Conservation (phyloP, 257 asterid genomes). For the Scutellaria minor region DNA sequence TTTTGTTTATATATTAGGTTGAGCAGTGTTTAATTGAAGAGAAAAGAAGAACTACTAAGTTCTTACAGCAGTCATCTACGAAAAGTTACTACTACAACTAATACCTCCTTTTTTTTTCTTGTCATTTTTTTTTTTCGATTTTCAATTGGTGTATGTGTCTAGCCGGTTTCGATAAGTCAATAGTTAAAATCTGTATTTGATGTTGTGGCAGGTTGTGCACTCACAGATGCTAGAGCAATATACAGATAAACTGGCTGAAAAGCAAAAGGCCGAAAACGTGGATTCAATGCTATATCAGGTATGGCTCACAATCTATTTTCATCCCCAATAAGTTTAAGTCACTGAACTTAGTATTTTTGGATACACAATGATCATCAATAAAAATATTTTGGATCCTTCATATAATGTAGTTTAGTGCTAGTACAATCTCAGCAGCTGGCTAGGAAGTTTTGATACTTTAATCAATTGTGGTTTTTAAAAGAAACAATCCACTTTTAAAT, state of each 20-base stretch:
- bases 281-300: not conserved
- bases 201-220: not conserved
- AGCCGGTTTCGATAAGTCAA: too few species aligned
- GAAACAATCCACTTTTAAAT: not conserved
- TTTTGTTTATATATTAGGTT: not conserved
- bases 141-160: too few species aligned
- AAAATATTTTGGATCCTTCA: not conserved
- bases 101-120: not conserved
- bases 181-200: not conserved
- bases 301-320: not conserved
- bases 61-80: conserved; percentile 1
- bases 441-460: not conserved
- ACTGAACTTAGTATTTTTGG: not conserved
- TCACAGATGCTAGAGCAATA: not conserved
- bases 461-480: not conserved
- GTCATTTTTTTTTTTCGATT: not conserved
- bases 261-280: not conserved
- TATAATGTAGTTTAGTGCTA: not conserved
- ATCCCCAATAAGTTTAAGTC: not conserved
- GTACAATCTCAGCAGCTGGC: too few species aligned
- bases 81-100: conserved; percentile 3
- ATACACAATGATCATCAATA: not conserved
- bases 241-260: not conserved
- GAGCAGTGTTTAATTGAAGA: not conserved
- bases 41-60: not conserved